These are phyloP conservation scores for Diaporthe eres DNA, from an alignment of 2,329 filamentous ascomycete genomes.

Conservation along the genomic window DNA sequence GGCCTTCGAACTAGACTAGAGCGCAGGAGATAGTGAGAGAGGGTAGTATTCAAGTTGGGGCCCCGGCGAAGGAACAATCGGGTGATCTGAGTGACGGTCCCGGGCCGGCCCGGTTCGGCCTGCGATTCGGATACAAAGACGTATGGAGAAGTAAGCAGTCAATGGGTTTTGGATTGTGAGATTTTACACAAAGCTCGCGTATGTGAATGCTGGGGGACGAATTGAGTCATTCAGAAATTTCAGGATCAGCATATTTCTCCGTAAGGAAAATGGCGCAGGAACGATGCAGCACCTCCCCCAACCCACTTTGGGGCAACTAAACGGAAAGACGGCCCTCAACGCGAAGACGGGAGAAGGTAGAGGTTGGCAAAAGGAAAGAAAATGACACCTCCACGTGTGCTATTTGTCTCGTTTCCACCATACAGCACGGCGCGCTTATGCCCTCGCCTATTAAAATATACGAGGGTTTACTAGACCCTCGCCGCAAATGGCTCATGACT, in stretches of 20 bases:
- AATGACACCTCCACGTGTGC: background rate
- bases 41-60: background rate
- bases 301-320: background rate
- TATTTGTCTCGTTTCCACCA: background rate
- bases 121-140: background rate
- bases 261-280: background rate
- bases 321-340: background rate
- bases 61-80: background rate
- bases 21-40: background rate
- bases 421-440: background rate
- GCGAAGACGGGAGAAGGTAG: background rate
- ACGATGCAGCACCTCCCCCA: background rate
- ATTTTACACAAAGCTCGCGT: background rate
- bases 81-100: background rate
- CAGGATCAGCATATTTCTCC: background rate
- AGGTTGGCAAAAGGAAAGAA: background rate
- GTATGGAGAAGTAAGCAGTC: background rate
- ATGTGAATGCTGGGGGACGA: background rate
- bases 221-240: conserved; percentile 4
- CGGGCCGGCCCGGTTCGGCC: conserved; percentile 7
- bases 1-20: background rate
- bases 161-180: background rate
- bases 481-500: background rate
- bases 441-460: background rate
- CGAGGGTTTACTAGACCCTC: background rate